Percentiles rank a stretch among this genome's conserved stretches.
These are phyloP conservation scores for Myriosclerotinia curreyana DNA, from an alignment of 2,329 filamentous ascomycete genomes.

Conservation along the genomic window DNA sequence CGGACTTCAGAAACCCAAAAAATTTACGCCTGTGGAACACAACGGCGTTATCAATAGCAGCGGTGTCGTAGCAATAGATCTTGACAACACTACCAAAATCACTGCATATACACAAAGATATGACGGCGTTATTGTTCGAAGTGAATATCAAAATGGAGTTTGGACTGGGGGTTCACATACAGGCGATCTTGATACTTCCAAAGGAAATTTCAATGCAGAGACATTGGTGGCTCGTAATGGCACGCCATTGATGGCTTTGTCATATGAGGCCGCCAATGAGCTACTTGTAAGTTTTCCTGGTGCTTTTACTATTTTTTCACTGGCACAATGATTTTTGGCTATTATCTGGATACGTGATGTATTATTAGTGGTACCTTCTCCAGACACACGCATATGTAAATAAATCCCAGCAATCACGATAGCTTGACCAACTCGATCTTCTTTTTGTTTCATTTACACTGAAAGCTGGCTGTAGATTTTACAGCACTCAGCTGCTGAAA, in stretches of 20 bases:
- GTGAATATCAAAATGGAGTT: not conserved
- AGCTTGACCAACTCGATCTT: not conserved
- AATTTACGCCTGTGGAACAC: not conserved
- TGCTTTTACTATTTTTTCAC: not conserved
- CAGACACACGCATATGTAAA: not conserved
- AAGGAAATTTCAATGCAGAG: constrained; percentile 3
- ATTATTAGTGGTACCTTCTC: not conserved
- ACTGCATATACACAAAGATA: constrained; percentile 4
- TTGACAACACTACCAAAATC: constrained; percentile 9
- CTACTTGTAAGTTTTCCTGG: not conserved
- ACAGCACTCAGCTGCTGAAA: too few species aligned
- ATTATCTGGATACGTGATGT: not conserved
- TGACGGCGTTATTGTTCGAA: constrained; percentile 1
- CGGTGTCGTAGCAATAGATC: constrained; percentile 8
- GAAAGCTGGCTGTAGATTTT: too few species aligned
- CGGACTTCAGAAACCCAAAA: not conserved
- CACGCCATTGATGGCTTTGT: constrained; percentile 11
- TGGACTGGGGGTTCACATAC: not conserved
- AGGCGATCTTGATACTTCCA: not conserved
- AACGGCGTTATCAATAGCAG: constrained; percentile 4
- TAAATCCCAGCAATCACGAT: not conserved
- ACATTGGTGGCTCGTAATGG: constrained; percentile 12
- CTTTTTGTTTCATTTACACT: too few species aligned
- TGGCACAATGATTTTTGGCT: not conserved
- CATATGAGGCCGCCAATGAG: not conserved